Base-by-base conservation (phyloP, 305 asterid genomes). In the Vinca major region DNA sequence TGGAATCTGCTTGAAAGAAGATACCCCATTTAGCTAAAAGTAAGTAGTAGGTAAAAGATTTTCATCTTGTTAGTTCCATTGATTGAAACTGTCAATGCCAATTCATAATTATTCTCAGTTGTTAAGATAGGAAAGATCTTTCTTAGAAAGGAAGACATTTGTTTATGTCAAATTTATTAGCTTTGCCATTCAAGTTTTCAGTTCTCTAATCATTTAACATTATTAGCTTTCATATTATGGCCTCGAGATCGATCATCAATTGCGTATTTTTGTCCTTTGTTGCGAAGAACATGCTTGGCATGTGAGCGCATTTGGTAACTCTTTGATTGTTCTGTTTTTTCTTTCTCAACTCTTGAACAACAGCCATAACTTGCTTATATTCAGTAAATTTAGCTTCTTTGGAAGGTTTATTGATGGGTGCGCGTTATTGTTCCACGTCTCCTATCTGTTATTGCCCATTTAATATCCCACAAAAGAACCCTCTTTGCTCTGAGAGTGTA, bases 301-400 rank as follows among this genome's bases (percentile, higher is more conserved):
- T n/a, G n/a, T n/a, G n/a, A n/a, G n/a, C n/a, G n/a, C 60, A 53
- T 53, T 53, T 52, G 21, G 41, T n/a, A 56, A 26, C 41, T 56
- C 62, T 56, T 56, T 41, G 33, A 21, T 13, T 4, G 41, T 55
- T 55, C 5, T 55, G 8, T 8, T 45, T 4, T 45, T 45, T 45
- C 7, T 44, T 6, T 10, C 10, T 44, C 1, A 44, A 6, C 14
- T 47, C 51, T 49, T 49, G 1, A 49, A 49, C 5, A 12, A 19
- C 14, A 2, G 54, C 63, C 19, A 4, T 56, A 12, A 37, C 44
- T 36, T 58, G 63, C 45, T 36, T 58, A 40, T 60, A 60, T 37
- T 60, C 3, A 14, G 37, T 4, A 39, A 39, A 33, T 58, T 16
- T 58, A 49, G 16, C 54, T 14, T 50, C 39, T 60, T 26, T 37